phyloP scores from a whole-genome alignment of 768 basidiomycete genomes.

The Paxillus rubicundulus region DNA sequence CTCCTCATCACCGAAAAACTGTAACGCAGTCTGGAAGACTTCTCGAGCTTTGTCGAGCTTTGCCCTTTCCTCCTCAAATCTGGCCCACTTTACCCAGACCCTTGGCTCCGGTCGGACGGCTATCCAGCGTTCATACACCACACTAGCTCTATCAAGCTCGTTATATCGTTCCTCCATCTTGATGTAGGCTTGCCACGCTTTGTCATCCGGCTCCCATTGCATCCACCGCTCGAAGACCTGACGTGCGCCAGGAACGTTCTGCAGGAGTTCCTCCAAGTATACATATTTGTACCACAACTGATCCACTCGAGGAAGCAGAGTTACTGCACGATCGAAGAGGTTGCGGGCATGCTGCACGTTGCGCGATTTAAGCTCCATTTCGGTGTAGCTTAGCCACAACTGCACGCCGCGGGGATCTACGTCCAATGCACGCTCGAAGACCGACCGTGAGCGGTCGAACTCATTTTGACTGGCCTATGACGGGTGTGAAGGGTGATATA shows the following conservation, averaged over 20 bases:
- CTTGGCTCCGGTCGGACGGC: constrained; percentile 74
- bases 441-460: constrained; percentile 89
- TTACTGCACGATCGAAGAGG: constrained; percentile 95
- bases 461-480: constrained; percentile 89
- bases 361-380: constrained; percentile 97
- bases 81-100: constrained; percentile 82
- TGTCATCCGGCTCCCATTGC: constrained; percentile 99
- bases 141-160: constrained; percentile 87
- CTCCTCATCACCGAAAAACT: constrained; percentile 86
- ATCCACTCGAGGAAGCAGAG: constrained; percentile 92
- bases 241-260: constrained; percentile 93
- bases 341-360: constrained; percentile 98
- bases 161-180: constrained; percentile 94
- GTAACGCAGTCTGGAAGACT: constrained; percentile 87
- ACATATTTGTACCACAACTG: constrained; percentile 99
- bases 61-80: constrained; percentile 79
- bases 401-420: constrained; percentile 89
- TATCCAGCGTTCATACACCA: constrained; percentile 91
- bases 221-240: constrained; percentile 99
- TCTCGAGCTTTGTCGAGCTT: constrained; percentile 72
- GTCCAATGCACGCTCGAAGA: constrained; percentile 95
- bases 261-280: constrained; percentile 94
- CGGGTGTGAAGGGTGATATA: constrained; percentile 1
- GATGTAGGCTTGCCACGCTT: constrained; percentile 99
- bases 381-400: constrained; percentile 92